Conservation (phyloP, 257 asterid species). For the Forsythia viridissima region DNA sequence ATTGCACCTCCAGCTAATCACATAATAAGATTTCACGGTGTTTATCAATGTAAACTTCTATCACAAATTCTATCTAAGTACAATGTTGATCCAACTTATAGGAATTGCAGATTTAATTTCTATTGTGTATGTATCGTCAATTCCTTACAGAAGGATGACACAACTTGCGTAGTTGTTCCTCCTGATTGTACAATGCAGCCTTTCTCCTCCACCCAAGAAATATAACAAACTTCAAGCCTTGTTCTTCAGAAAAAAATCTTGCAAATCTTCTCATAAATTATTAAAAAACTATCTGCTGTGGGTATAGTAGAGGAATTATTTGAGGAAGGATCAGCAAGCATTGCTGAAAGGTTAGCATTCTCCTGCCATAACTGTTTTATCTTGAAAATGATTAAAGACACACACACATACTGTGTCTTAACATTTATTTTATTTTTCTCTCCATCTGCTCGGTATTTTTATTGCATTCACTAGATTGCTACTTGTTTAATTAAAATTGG, state of each 20-base stretch:
- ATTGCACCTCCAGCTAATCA: no score
- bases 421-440: neutral
- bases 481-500: no score
- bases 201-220: slow-evolving; percentile 40
- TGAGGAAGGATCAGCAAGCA: slow-evolving; percentile 89
- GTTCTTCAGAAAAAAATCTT: slow-evolving; percentile 38
- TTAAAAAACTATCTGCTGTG: slow-evolving; percentile 55
- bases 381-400: neutral
- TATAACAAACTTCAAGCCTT: slow-evolving; percentile 50
- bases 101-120: no score
- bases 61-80: no score
- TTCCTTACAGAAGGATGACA: slow-evolving; percentile 56
- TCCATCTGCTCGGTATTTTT: neutral
- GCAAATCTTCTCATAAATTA: slow-evolving; percentile 32
- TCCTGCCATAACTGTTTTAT: neutral
- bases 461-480: neutral
- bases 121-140: no score
- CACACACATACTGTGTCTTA: neutral
- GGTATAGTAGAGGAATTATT: slow-evolving; percentile 76
- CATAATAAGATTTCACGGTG: no score
- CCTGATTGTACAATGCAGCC: slow-evolving; percentile 42
- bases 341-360: slow-evolving; percentile 55
- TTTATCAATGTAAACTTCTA: no score
- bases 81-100: no score
- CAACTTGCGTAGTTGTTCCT: slow-evolving; percentile 80